These are phyloP conservation scores for Myriosclerotinia scirpicola DNA, from an alignment of 2,329 filamentous ascomycete genomes.

Conservation along the genomic window DNA sequence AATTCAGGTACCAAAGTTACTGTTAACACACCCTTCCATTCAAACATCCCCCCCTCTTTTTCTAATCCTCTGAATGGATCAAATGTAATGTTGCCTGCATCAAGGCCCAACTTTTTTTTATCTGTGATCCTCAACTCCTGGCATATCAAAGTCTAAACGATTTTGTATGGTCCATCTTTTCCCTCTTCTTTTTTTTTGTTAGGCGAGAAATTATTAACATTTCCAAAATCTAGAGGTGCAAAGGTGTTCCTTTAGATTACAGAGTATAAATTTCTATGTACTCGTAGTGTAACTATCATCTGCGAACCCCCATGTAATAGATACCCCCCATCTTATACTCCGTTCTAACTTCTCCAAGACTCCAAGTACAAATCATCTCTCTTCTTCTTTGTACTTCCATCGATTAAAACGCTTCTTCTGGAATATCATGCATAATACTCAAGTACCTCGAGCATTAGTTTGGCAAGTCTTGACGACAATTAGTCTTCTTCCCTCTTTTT, in stretches of 20 bases:
- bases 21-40: constrained; percentile 12
- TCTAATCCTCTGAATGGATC: constrained; percentile 7
- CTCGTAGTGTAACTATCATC: constrained; percentile 13
- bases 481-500: not conserved
- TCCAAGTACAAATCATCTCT: constrained; percentile 19
- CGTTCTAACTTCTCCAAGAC: too few species aligned
- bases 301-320: constrained; percentile 10
- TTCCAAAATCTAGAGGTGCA: constrained; percentile 6
- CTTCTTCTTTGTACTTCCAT: constrained; percentile 20
- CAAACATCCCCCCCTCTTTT: constrained; percentile 10
- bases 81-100: constrained; percentile 19
- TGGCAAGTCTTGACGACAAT: constrained; percentile 15
- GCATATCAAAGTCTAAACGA: constrained; percentile 18
- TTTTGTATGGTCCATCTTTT: constrained; percentile 6
- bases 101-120: not conserved
- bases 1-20: constrained; percentile 3
- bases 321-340: not conserved
- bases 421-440: constrained; percentile 15
- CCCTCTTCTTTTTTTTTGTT: not conserved
- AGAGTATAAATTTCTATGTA: constrained; percentile 12
- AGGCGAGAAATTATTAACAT: constrained; percentile 9
- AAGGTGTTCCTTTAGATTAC: constrained; percentile 18
- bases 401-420: constrained; percentile 4
- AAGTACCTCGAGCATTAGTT: constrained; percentile 10
- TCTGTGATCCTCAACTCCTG: not conserved